phyloP scores from a whole-genome alignment of 345 rosid genomes.

The Syzygium jambos region DNA sequence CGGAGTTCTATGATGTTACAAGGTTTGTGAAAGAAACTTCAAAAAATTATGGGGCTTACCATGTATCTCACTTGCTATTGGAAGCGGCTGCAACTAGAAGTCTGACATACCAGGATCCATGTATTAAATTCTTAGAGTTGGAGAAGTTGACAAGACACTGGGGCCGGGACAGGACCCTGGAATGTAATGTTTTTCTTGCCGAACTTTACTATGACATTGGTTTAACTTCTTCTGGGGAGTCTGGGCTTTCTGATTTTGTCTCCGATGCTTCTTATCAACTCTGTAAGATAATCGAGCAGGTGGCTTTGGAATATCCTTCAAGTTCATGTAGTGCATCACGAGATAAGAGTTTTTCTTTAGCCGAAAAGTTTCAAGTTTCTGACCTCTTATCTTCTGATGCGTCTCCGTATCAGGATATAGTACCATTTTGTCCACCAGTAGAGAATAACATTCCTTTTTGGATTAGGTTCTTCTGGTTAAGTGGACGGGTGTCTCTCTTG shows the following conservation, averaged over 20 bases:
- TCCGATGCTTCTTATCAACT: conserved; percentile 78
- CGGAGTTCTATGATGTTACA: conserved; percentile 38
- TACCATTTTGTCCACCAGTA: not conserved
- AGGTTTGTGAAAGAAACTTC: conserved; percentile 57
- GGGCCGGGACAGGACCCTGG: conserved; percentile 78
- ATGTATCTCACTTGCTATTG: conserved; percentile 82
- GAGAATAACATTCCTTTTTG: conserved; percentile 52
- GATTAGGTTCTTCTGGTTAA: conserved; percentile 87
- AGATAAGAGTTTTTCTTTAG: conserved; percentile 20
- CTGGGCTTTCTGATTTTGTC: conserved; percentile 45
- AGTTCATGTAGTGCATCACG: conserved; percentile 20
- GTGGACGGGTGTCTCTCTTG: conserved; percentile 69
- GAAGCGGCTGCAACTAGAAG: conserved; percentile 47
- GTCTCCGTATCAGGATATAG: not conserved
- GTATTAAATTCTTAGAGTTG: conserved; percentile 60
- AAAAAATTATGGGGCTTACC: conserved; percentile 80
- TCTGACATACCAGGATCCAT: conserved; percentile 36
- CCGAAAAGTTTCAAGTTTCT: conserved; percentile 17
- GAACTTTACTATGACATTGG: conserved; percentile 80
- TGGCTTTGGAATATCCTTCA: conserved; percentile 54
- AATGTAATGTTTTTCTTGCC: conserved; percentile 87
- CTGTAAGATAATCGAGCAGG: conserved; percentile 83
- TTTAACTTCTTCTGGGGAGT: conserved; percentile 34
- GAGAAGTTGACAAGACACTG: conserved; percentile 80
- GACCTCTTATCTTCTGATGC: conserved; percentile 6